Percentiles rank a stretch among this genome's conserved stretches.
These are phyloP conservation scores for Colletotrichum truncatum DNA, from an alignment of 2,329 filamentous ascomycete species.

Conservation along the genomic window DNA sequence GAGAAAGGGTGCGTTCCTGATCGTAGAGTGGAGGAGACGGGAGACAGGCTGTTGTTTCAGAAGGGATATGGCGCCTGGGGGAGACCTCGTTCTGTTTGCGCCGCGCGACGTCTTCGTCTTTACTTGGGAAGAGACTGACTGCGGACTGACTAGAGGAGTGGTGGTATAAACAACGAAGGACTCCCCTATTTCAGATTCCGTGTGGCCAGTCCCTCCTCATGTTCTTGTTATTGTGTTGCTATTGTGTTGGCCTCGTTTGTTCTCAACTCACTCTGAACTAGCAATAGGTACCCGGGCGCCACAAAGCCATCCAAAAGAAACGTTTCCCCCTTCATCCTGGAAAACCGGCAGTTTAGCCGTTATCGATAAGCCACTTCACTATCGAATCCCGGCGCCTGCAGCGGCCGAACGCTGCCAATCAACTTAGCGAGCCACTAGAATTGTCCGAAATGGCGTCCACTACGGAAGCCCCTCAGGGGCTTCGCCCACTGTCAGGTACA, in stretches of 20 bases:
- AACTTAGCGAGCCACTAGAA: conserved; percentile 29
- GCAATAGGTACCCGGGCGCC: background rate
- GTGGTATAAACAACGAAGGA: background rate
- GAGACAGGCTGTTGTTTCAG: conserved; percentile 30
- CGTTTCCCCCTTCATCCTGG: background rate
- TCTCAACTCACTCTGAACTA: background rate
- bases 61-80: conserved; percentile 20
- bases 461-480: conserved; percentile 27
- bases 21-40: conserved; percentile 26
- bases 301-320: background rate
- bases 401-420: conserved; percentile 27
- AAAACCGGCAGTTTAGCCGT: conserved; percentile 17
- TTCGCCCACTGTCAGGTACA: conserved; percentile 24
- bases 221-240: background rate
- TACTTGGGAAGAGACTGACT: conserved; percentile 6
- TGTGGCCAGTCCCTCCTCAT: background rate
- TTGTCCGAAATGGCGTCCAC: conserved; percentile 30
- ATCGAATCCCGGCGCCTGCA: conserved; percentile 29
- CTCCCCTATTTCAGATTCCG: background rate
- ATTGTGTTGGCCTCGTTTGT: background rate
- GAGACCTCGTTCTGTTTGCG: conserved; percentile 15
- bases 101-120: conserved; percentile 26
- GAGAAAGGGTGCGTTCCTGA: conserved; percentile 15
- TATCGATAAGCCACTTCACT: conserved; percentile 24
- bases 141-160: background rate